A percentile compares a stretch with the other conserved stretches of the same genome.
These are phyloP conservation scores for Polygonum aviculare DNA, from an alignment of 148 eudicot genomes.

Conservation along the genomic window DNA sequence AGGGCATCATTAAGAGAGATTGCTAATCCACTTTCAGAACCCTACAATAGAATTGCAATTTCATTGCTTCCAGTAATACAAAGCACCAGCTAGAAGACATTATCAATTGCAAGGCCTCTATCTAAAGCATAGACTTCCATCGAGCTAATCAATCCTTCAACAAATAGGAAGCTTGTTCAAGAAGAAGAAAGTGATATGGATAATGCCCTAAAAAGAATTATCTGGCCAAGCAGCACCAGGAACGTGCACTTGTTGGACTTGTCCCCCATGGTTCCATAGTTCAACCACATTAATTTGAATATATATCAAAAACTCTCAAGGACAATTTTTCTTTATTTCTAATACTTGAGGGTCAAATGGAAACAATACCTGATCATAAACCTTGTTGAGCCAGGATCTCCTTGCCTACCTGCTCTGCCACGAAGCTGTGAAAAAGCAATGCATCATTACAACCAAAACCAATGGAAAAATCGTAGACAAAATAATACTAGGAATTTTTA, in stretches of 20 bases:
- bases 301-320: background rate
- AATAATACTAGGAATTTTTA: background rate
- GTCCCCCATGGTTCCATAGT: background rate
- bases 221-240: background rate
- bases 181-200: background rate
- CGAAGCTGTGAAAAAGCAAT: constrained; percentile 56
- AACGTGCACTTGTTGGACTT: constrained; percentile 4
- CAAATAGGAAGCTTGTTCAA: background rate
- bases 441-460: background rate
- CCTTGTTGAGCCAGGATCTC: constrained; percentile 98
- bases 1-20: background rate
- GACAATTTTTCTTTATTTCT: background rate
- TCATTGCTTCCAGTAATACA: background rate
- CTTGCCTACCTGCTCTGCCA: constrained; percentile 99
- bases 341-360: background rate
- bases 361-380: constrained; percentile 81
- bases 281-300: background rate
- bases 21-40: constrained; percentile 1
- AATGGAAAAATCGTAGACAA: background rate
- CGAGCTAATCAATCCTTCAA: background rate
- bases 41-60: background rate
- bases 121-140: background rate
- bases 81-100: background rate
- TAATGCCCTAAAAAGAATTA: background rate
- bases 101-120: background rate